Conservation (phyloP, 1,284 basidiomycete species). For the Tremellales sp. region DNA sequence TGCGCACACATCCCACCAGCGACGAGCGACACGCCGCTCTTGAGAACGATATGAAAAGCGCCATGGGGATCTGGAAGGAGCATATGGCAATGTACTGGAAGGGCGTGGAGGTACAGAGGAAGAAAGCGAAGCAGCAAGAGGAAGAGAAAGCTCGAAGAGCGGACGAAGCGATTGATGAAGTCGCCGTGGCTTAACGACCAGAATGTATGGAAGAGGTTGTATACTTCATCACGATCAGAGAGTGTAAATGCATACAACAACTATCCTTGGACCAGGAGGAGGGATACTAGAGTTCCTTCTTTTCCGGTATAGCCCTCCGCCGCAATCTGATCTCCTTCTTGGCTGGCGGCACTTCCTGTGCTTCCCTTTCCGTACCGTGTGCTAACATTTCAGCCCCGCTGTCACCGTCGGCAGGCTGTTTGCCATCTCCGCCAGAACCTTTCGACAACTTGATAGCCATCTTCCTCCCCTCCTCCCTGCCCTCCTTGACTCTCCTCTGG, state of each 20-base stretch:
- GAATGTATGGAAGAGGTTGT: not conserved
- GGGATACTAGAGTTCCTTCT: not conserved
- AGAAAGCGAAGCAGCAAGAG: not conserved
- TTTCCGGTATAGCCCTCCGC: constrained; percentile 6
- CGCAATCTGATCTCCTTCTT: constrained; percentile 9
- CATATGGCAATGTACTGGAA: constrained; percentile 2
- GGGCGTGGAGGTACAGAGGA: not conserved
- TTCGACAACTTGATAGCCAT: constrained; percentile 8
- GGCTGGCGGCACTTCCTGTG: not conserved
- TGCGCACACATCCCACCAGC: constrained; percentile 53
- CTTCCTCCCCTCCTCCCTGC: constrained; percentile 15
- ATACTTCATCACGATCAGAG: not conserved
- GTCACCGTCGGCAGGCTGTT: not conserved
- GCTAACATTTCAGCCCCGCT: not conserved
- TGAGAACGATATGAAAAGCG: constrained; percentile 42
- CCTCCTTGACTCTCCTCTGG: constrained; percentile 12
- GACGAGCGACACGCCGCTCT: constrained; percentile 47
- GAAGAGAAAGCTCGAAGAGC: not conserved
- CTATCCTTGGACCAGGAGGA: too few relatives aligned
- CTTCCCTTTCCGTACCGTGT: not conserved
- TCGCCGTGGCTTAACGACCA: not conserved
- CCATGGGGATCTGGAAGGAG: constrained; percentile 45
- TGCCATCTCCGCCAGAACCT: constrained; percentile 7
- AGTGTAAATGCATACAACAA: not conserved
- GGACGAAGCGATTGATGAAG: not conserved